Evolutionary conservation across 179 eudicot genomes (phyloP).

Genomic region (Beta macrorhiza): DNA sequence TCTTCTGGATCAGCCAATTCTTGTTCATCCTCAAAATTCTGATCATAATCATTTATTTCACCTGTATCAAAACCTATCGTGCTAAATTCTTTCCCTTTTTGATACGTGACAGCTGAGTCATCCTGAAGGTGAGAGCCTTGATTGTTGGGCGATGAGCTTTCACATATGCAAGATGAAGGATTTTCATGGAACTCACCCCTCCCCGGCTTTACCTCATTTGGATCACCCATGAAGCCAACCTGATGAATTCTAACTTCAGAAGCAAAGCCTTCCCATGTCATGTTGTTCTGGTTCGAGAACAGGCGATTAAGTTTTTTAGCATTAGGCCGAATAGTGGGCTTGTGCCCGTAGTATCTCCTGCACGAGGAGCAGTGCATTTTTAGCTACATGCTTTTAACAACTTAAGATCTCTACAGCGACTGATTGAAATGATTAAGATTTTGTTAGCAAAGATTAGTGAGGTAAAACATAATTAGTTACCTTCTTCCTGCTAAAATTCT

Average conservation of each 20-base stretch:
- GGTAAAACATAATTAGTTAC: conserved; percentile 31
- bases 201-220: conserved; percentile 63
- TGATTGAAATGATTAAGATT: not conserved
- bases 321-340: conserved; percentile 86
- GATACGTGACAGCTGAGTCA: conserved; percentile 9
- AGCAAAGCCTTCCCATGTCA: conserved; percentile 63
- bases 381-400: conserved; percentile 5
- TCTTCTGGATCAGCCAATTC: conserved; percentile 39
- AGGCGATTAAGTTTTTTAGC: conserved; percentile 54
- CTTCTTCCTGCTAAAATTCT: conserved; percentile 86
- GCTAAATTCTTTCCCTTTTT: conserved; percentile 18
- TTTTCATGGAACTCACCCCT: conserved; percentile 75
- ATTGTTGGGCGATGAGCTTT: conserved; percentile 28
- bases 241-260: conserved; percentile 47
- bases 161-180: conserved; percentile 75
- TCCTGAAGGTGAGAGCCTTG: conserved; percentile 12
- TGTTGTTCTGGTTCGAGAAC: conserved; percentile 52
- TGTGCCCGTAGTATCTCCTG: conserved; percentile 92
- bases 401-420: not conserved
- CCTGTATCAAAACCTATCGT: conserved; percentile 18
- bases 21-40: conserved; percentile 39
- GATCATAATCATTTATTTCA: conserved; percentile 37
- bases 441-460: not conserved
- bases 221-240: conserved; percentile 82
- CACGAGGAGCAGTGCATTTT: conserved; percentile 16